A percentile compares a stretch with the other conserved stretches of the same genome.
These are phyloP conservation scores for Rhodotorula glutinis DNA, from an alignment of 1,284 basidiomycete species.

Conservation along the genomic window DNA sequence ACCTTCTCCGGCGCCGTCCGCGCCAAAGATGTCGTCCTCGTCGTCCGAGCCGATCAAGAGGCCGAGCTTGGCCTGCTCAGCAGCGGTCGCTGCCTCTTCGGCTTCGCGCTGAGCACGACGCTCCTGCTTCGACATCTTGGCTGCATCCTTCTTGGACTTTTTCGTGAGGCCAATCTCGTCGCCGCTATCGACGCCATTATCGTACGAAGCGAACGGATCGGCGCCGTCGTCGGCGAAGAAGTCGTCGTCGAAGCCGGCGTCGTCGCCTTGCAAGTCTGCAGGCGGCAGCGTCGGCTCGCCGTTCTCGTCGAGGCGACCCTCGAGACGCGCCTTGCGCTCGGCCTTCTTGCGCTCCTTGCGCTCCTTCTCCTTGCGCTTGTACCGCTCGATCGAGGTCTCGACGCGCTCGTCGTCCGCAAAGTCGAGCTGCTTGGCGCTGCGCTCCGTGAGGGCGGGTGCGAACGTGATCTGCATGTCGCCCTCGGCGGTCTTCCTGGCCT, in stretches of 20 bases:
- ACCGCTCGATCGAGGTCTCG: conserved; percentile 74
- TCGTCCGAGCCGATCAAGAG: conserved; percentile 61
- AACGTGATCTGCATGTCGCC: conserved; percentile 86
- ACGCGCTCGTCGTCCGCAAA: conserved; percentile 51
- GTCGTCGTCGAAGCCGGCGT: conserved; percentile 42
- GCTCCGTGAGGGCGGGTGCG: conserved; percentile 66
- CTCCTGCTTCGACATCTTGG: conserved; percentile 46
- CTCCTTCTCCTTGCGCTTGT: conserved; percentile 81
- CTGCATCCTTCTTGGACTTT: conserved; percentile 42
- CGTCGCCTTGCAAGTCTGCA: conserved; percentile 26
- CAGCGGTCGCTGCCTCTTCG: conserved; percentile 28
- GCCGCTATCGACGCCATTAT: conserved; percentile 45
- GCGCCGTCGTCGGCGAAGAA: conserved; percentile 41
- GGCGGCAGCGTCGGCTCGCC: conserved; percentile 20
- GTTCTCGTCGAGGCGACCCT: conserved; percentile 36
- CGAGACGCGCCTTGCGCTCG: conserved; percentile 49
- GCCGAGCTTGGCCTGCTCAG: conserved; percentile 61
- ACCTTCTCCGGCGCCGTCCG: conserved; percentile 47
- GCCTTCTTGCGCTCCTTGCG: conserved; percentile 67
- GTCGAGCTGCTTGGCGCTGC: conserved; percentile 36
- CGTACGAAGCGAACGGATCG: conserved; percentile 67
- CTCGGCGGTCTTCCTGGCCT: conserved; percentile 28
- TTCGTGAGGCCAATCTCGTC: conserved; percentile 33
- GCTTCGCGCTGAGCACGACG: conserved; percentile 32
- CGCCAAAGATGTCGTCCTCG: conserved; percentile 46